Evolutionary conservation across 2,329 filamentous ascomycete species (phyloP).

Genomic region (Karstenula rhodostoma): DNA sequence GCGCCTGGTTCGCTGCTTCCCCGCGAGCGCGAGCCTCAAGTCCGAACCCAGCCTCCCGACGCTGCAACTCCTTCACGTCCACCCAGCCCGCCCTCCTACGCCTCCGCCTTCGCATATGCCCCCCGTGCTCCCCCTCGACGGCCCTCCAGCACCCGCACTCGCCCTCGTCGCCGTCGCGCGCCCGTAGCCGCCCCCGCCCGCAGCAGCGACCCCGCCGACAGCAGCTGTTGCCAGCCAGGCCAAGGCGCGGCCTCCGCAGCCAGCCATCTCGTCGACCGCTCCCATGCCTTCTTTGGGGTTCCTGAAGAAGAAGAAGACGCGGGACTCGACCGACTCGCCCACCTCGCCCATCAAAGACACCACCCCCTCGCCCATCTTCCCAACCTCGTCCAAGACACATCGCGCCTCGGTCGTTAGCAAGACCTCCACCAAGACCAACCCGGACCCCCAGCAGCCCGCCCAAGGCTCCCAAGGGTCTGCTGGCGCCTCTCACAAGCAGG

Average conservation of each 20-base stretch:
- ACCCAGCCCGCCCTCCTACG: constrained; percentile 21
- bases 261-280: constrained; percentile 38
- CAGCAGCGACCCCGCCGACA: constrained; percentile 15
- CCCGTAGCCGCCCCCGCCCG: constrained; percentile 25
- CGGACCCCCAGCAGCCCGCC: constrained; percentile 22
- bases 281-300: constrained; percentile 94
- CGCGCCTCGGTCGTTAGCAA: constrained; percentile 32
- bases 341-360: constrained; percentile 71
- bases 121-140: constrained; percentile 15
- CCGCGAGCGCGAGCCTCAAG: constrained; percentile 21
- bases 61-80: constrained; percentile 18
- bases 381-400: constrained; percentile 39
- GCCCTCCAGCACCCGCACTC: constrained; percentile 22
- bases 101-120: constrained; percentile 28
- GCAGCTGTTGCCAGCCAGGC: constrained; percentile 23
- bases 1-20: constrained; percentile 18
- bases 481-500: constrained; percentile 39
- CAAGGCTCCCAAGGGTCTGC: constrained; percentile 22
- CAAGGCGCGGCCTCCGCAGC: constrained; percentile 30
- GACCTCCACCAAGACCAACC: constrained; percentile 34
- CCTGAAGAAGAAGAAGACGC: constrained; percentile 98
- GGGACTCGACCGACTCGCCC: constrained; percentile 79
- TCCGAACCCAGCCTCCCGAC: constrained; percentile 15
- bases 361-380: constrained; percentile 48
- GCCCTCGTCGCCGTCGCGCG: constrained; percentile 4